Percentiles rank a stretch among this genome's conserved stretches.
Conservation (phyloP, 371 early-diverging fungal genomes). For the Haplosporangium sp. region DNA sequence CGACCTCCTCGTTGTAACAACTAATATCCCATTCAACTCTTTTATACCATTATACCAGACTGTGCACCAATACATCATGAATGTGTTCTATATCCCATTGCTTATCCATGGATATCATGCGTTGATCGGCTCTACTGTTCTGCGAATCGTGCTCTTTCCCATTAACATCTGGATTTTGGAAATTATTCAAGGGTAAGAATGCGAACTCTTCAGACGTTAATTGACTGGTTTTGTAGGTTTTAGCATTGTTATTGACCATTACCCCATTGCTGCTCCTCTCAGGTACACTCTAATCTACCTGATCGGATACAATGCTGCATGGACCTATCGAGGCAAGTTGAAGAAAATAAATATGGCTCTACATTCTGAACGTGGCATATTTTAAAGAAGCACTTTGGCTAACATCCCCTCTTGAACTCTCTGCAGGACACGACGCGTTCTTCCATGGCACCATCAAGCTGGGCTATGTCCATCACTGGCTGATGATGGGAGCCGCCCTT, state of each 20-base stretch:
- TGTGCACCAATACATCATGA: constrained; percentile 53
- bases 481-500: constrained; percentile 47
- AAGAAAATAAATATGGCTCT: background rate
- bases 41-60: constrained; percentile 28
- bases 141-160: constrained; percentile 48
- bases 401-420: background rate
- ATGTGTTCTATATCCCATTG: constrained; percentile 54
- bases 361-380: background rate
- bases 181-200: constrained; percentile 46
- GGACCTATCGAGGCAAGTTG: constrained; percentile 44
- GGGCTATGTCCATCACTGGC: constrained; percentile 50
- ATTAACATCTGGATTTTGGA: constrained; percentile 55
- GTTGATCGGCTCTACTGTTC: constrained; percentile 26
- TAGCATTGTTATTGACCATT: background rate
- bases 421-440: constrained; percentile 46
- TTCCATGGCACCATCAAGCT: constrained; percentile 56
- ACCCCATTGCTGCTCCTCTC: background rate
- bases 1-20: background rate
- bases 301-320: constrained; percentile 55
- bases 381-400: background rate
- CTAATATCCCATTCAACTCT: background rate
- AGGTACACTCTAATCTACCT: constrained; percentile 51
- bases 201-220: background rate
- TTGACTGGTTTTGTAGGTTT: background rate
- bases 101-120: constrained; percentile 48